A percentile compares a stretch with the other conserved stretches of the same genome.
Evolutionary conservation across 257 asterid genomes (phyloP).

Genomic region (Solanum piurae): DNA sequence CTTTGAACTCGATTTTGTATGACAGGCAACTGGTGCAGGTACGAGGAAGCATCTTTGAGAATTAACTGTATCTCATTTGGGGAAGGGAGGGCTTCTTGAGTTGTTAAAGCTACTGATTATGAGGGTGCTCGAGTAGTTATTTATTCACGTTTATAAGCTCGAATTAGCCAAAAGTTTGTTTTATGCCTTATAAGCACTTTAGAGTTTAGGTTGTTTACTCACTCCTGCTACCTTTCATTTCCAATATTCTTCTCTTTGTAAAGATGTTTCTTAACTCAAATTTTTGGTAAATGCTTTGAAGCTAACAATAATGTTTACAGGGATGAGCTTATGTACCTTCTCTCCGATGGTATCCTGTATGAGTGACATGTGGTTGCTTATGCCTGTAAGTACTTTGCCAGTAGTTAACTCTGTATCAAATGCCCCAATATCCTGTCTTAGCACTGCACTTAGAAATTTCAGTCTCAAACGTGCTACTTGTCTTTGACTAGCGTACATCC

Average conservation of each 20-base stretch:
- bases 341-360: slow-evolving; percentile 85
- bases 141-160: not conserved
- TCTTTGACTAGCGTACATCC: slow-evolving; percentile 83
- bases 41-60: not conserved
- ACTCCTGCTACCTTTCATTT: not conserved
- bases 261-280: not conserved
- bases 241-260: not conserved
- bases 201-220: not conserved
- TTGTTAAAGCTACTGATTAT: not conserved
- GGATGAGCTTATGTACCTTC: slow-evolving; percentile 34
- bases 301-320: not conserved
- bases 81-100: not conserved
- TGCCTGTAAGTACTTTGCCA: slow-evolving; percentile 59
- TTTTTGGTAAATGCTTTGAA: not conserved
- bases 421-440: slow-evolving; percentile 65
- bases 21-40: not conserved
- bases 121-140: not conserved
- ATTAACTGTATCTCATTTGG: not conserved
- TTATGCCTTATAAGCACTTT: not conserved
- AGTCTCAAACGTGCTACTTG: slow-evolving; percentile 61
- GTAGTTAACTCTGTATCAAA: slow-evolving; percentile 66
- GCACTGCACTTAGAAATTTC: slow-evolving; percentile 41
- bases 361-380: slow-evolving; percentile 57
- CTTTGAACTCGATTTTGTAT: not conserved
- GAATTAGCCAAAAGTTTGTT: not conserved